Percentiles rank a stretch among this genome's conserved stretches.
These are phyloP conservation scores for Nicotiana benthamiana DNA, from an alignment of 257 asterid genomes.

Conservation along the genomic window DNA sequence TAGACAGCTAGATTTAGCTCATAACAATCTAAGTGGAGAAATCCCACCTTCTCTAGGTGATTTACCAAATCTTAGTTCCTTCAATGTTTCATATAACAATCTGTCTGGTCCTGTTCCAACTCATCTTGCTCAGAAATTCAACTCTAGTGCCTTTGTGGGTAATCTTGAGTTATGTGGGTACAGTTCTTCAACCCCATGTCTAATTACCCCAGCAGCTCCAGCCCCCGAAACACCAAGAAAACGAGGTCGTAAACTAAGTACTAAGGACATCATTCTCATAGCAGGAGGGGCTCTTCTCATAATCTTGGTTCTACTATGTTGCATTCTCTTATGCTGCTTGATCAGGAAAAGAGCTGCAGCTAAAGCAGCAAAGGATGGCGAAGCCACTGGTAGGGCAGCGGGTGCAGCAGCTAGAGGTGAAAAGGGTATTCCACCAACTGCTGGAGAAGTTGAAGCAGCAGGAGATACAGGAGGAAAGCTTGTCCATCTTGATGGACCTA, in stretches of 20 bases:
- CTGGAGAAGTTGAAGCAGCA: slow-evolving; percentile 34
- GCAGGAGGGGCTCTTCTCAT: slow-evolving; percentile 65
- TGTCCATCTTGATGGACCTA: slow-evolving; percentile 83
- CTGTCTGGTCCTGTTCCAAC: slow-evolving; percentile 72
- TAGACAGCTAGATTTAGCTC: slow-evolving; percentile 53
- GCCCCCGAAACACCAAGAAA: slow-evolving; percentile 15
- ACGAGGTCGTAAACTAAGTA: slow-evolving; percentile 36
- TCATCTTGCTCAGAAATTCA: slow-evolving; percentile 50
- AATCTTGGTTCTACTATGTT: slow-evolving; percentile 45
- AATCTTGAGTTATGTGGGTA: slow-evolving; percentile 76
- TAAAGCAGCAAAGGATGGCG: slow-evolving; percentile 24
- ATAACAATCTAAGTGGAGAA: slow-evolving; percentile 54
- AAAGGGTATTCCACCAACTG: slow-evolving; percentile 35
- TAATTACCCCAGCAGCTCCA: slow-evolving; percentile 25
- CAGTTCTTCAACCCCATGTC: slow-evolving; percentile 46
- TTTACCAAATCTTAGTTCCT: slow-evolving; percentile 45
- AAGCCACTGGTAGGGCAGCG: slow-evolving; percentile 8
- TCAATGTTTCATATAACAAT: slow-evolving; percentile 75
- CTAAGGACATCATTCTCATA: slow-evolving; percentile 67
- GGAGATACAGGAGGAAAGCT: slow-evolving; percentile 94
- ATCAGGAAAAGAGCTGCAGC: slow-evolving; percentile 46
- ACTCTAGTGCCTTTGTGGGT: slow-evolving; percentile 60
- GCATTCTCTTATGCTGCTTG: slow-evolving; percentile 54
- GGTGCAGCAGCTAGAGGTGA: slow-evolving; percentile 16
- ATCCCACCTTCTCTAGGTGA: slow-evolving; percentile 58